Base-by-base conservation (phyloP, 805 yeast genomes). In the Ogataea henricii region DNA sequence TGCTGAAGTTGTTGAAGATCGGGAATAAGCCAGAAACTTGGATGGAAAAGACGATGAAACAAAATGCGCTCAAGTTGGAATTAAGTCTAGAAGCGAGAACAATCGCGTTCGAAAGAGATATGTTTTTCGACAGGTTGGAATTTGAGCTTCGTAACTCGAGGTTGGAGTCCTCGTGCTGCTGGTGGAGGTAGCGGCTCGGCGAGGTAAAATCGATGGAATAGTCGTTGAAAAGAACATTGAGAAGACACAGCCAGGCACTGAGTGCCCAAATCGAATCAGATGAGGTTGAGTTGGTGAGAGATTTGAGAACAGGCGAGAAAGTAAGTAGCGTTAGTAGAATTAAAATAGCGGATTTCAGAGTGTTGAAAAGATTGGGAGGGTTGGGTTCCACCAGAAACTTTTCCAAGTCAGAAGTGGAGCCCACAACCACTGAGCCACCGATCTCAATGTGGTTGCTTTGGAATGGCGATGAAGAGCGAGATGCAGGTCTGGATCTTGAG, bases 251-350 rank as follows among this genome's bases (percentile, higher is more conserved):
- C 83, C 96, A 85, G 40, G 85, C 82, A 6, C 95, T 81, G 4
- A 94, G 67, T 0, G 96, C 90, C 97, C 98, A 92, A 50, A 94
- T 89, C 13, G 97, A 89, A 69, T 94, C 98, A 0, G 94, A 85
- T 0, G 97, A 82, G 0, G 97, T 89, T 0, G 96, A 86, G 58
- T 83, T 81, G 0, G 97, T 89, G 36, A 94, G 73, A 0, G 97
- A 89, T 56, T 88, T 86, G 42, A 94, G 75, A 1, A 94, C 92
- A 0, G 99, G 99, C 0, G 97, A 87, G 36, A 92, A 72, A 1
- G 94, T 83, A 35, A 89, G 70, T 34, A 91, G 70, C 3, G 87
- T 78, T 49, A 91, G 78, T 1, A 84, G 74, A 10, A 91, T 83
- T 22, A 94, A 68, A 2, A 81, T 48, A 2, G 89, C 78, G 1